Conservation (phyloP, 2,329 filamentous ascomycete species). For the Ophiostoma perfectum region DNA sequence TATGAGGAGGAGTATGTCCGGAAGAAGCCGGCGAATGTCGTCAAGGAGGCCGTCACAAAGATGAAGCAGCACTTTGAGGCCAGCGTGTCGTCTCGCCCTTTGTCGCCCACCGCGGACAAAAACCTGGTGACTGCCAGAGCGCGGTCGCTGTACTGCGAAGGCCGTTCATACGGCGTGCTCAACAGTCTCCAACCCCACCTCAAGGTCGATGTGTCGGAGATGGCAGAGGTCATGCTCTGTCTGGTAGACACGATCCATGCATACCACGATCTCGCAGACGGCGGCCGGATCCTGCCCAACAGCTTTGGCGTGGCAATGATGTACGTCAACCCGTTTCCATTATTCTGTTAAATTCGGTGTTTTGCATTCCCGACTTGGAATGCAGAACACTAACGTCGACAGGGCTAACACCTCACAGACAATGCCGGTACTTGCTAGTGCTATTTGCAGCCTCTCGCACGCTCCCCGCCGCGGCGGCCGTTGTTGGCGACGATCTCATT, state of each 20-base stretch:
- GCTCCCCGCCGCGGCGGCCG: conserved; percentile 1
- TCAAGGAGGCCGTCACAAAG: background rate
- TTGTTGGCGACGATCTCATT: conserved; percentile 16
- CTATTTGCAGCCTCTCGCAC: conserved; percentile 24
- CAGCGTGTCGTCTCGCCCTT: background rate
- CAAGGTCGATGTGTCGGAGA: conserved; percentile 9
- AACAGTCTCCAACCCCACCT: conserved; percentile 8
- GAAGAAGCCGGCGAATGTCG: background rate
- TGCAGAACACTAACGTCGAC: too few relatives aligned
- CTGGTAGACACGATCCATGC: conserved; percentile 23
- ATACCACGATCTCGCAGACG: conserved; percentile 21
- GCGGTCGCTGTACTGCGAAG: conserved; percentile 24
- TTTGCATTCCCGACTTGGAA: background rate
- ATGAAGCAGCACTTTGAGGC: conserved; percentile 20
- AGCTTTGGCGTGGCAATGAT: conserved; percentile 23
- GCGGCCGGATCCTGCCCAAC: conserved; percentile 23
- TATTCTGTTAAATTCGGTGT: background rate
- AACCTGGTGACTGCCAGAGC: conserved; percentile 20
- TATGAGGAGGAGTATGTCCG: conserved; percentile 13
- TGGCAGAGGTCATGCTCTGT: conserved; percentile 18
- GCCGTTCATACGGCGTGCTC: conserved; percentile 17
- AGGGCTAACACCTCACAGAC: conserved; percentile 14
- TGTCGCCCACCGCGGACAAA: background rate
- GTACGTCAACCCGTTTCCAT: conserved; percentile 15
- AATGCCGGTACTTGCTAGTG: conserved; percentile 26